Evolutionary conservation across 176 grass and related monocot species (phyloP), one percentile per base, ranked within the genome.

Genomic region (Avena sativa): DNA sequence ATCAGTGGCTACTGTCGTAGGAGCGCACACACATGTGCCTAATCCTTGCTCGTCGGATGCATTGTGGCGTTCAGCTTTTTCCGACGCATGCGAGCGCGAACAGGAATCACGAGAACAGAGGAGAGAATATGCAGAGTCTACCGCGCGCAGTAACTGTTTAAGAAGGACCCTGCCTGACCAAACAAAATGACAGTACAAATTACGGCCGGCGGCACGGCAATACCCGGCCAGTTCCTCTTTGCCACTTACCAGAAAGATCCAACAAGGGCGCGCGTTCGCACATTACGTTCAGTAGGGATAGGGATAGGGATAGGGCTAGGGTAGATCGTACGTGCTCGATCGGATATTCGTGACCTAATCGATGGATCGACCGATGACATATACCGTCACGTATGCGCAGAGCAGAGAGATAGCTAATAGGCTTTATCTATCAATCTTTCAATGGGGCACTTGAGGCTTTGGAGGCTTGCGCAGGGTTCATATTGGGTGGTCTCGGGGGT

Each of bases 211-310:
- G 43, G 43, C 43, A 25, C 10, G 21, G 23, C 59, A 5, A 68
- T 38, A 17, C 66, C 6, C 28, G 62, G 4, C 34, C 40, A 28
- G 78, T 32, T 66, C 44, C 46, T 48, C 23, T 30, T 77, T 84
- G 65, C 87, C 81, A 89, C 79, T 84, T 79, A 63, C 81, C 81
- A 60, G 55, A 84, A 89, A 89, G 56, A 79, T 84, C 87, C 32
- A 4, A 34, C 87, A 84, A 79, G 80, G 7, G n/a, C 57, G 3
- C 2, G 6, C 13, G 64, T 12, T 4, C 11, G 10, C 5, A 13
- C 40, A 3, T 0, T 44, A 34, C 38, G 59, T 30, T 6, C 40
- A 15, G 55, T 3, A 34, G n/a, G n/a, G n/a, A n/a, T 2, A n/a
- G n/a, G 57, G 10, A 1, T 7, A 5, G 16, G 16, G 36, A 57